Percentiles rank a stretch among this genome's conserved stretches.
These are phyloP conservation scores for Pestalotiopsis sp. DNA, from an alignment of 2,329 filamentous ascomycete species.

Conservation along the genomic window DNA sequence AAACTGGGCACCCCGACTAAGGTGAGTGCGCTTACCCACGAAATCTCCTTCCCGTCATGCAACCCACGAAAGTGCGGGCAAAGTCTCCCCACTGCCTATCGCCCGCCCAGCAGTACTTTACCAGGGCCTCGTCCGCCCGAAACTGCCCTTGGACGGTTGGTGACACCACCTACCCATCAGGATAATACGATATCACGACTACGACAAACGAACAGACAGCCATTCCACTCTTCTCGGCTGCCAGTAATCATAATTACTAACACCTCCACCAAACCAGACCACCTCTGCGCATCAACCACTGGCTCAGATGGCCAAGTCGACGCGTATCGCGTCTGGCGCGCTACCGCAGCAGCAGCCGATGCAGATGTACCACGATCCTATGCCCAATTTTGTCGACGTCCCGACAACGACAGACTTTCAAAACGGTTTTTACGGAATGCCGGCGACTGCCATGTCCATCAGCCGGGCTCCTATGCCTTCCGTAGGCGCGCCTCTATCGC, in stretches of 20 bases:
- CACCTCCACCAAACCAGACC: neutral
- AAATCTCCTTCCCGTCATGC: conserved; percentile 18
- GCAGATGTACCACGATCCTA: no score
- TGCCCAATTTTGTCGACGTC: neutral
- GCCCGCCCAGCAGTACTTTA: conserved; percentile 16
- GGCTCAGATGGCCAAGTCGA: conserved; percentile 58
- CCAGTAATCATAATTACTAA: neutral
- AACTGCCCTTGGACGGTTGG: neutral
- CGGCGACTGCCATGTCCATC: conserved; percentile 44
- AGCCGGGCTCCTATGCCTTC: conserved; percentile 61
- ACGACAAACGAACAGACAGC: conserved; percentile 1
- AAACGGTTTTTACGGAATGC: conserved; percentile 51
- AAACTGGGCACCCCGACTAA: conserved; percentile 24
- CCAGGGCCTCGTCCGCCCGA: conserved; percentile 14
- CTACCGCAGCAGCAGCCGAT: conserved; percentile 48
- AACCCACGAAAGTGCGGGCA: conserved; percentile 7
- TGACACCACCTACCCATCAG: neutral
- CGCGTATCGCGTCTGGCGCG: conserved; percentile 46
- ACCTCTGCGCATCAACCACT: conserved; percentile 12
- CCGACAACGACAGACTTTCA: conserved; percentile 36
- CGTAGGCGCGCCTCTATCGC: conserved; percentile 42
- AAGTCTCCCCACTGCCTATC: conserved; percentile 16
- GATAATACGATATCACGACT: conserved; percentile 9
- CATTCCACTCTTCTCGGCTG: conserved; percentile 6
- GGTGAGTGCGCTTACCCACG: conserved; percentile 25